Percentiles rank a stretch among this genome's conserved stretches.
These are phyloP conservation scores for Raddia guianensis DNA, from an alignment of 176 grass and related monocot species.

Conservation along the genomic window DNA sequence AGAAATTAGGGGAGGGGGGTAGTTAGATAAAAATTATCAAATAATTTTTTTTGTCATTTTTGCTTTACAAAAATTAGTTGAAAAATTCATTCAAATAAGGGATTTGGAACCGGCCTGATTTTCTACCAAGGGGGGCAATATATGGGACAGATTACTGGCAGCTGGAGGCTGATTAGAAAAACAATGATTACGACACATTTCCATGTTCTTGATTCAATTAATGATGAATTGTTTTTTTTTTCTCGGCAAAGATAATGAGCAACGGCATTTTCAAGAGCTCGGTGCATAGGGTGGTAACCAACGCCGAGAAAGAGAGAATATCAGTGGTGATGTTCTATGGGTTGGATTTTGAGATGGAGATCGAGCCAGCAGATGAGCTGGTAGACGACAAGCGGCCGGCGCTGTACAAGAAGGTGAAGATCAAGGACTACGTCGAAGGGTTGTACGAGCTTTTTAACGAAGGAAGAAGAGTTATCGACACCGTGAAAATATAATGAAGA, in stretches of 20 bases:
- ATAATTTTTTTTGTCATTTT: too few species aligned
- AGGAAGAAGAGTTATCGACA: conserved; percentile 50
- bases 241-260: conserved; percentile 61
- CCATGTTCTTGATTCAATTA: too few species aligned
- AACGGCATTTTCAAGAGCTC: conserved; percentile 61
- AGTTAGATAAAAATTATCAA: too few species aligned
- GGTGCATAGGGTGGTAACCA: conserved; percentile 60
- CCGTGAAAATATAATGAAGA: conserved; percentile 40
- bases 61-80: too few species aligned
- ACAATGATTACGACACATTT: too few species aligned
- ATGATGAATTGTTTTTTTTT: too few species aligned
- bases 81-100: too few species aligned
- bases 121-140: too few species aligned
- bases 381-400: conserved; percentile 37
- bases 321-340: conserved; percentile 55
- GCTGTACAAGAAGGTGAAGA: conserved; percentile 47
- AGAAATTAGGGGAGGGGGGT: too few species aligned
- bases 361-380: conserved; percentile 40
- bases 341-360: conserved; percentile 41
- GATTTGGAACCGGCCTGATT: too few species aligned
- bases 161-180: too few species aligned
- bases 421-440: conserved; percentile 43
- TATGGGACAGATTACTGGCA: too few species aligned
- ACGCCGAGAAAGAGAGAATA: conserved; percentile 50
- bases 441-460: conserved; percentile 29